Conservation (phyloP, 2,329 filamentous ascomycete species). For the Fusarium sp. region DNA sequence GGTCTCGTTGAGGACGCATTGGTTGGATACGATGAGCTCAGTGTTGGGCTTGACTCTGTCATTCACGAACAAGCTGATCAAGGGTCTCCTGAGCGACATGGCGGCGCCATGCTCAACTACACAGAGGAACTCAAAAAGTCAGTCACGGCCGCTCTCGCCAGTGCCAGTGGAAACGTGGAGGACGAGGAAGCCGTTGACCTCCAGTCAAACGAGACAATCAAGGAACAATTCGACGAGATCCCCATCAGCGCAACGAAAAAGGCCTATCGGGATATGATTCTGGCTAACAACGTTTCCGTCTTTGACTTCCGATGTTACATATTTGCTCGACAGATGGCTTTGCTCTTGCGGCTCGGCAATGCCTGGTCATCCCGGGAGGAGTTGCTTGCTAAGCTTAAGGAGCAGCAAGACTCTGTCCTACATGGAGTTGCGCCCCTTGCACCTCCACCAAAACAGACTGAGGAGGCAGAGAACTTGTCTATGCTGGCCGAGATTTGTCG, state of each 20-base stretch:
- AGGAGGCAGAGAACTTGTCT: conserved; percentile 78
- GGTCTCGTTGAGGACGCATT: conserved; percentile 95
- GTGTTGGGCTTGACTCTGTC: conserved; percentile 85
- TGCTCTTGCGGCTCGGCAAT: conserved; percentile 87
- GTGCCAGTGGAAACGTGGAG: conserved; percentile 47
- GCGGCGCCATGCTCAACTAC: conserved; percentile 77
- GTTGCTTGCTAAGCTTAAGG: conserved; percentile 70
- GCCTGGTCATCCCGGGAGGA: conserved; percentile 73
- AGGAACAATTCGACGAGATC: conserved; percentile 65
- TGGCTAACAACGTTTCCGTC: conserved; percentile 93
- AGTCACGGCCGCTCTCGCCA: conserved; percentile 64
- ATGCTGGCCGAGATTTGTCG: conserved; percentile 90
- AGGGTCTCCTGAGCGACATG: conserved; percentile 72
- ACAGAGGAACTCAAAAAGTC: conserved; percentile 79
- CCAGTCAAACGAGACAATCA: conserved; percentile 57
- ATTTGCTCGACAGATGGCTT: conserved; percentile 86
- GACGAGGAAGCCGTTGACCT: conserved; percentile 62
- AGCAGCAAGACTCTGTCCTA: conserved; percentile 70
- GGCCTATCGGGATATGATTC: conserved; percentile 89
- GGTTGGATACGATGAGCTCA: conserved; percentile 94
- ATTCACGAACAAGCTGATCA: conserved; percentile 77
- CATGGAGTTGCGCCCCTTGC: conserved; percentile 68
- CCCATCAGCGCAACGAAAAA: conserved; percentile 76
- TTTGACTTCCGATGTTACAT: conserved; percentile 97
- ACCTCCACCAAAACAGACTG: conserved; percentile 61